Evolutionary conservation across 2,329 filamentous ascomycete genomes (phyloP).

Genomic region (Hypoxylon sp.): DNA sequence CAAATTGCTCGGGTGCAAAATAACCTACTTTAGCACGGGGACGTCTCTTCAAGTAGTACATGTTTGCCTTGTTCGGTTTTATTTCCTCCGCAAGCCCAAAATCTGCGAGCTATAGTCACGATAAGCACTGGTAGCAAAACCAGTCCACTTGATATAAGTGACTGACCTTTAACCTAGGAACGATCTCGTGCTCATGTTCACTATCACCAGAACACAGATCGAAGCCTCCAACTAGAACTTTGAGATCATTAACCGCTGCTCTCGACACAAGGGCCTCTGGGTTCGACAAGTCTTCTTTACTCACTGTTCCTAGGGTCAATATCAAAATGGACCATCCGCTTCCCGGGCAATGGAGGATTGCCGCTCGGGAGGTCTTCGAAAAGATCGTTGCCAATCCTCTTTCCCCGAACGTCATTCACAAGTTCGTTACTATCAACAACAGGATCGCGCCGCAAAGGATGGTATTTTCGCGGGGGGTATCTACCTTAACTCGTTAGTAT

Average conservation of each 20-base stretch:
- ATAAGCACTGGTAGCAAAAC: slow-evolving; percentile 1
- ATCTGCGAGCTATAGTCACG: slow-evolving; percentile 35
- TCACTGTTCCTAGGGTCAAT: slow-evolving; percentile 44
- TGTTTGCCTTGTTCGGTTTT: slow-evolving; percentile 40
- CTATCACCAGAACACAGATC: slow-evolving; percentile 28
- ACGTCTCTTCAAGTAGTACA: slow-evolving; percentile 31
- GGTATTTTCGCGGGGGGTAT: slow-evolving; percentile 45
- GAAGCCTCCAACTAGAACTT: slow-evolving; percentile 39
- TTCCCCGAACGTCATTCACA: not conserved
- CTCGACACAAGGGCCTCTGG: not conserved
- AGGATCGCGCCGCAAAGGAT: slow-evolving; percentile 31
- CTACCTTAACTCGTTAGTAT: slow-evolving; percentile 33
- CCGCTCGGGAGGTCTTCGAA: slow-evolving; percentile 37
- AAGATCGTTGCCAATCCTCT: slow-evolving; percentile 34
- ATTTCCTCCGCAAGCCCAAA: slow-evolving; percentile 35
- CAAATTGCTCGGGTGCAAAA: slow-evolving; percentile 45
- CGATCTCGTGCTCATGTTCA: slow-evolving; percentile 39
- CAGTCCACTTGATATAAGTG: not conserved
- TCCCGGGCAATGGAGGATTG: slow-evolving; percentile 35
- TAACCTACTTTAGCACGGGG: slow-evolving; percentile 21
- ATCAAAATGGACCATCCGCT: slow-evolving; percentile 43
- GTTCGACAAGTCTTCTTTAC: not conserved
- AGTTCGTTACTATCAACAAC: not conserved
- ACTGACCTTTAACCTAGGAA: slow-evolving; percentile 44
- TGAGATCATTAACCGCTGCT: not conserved